Conservation (phyloP, 441 rosid species). For the Arabidopsis hybrid region DNA sequence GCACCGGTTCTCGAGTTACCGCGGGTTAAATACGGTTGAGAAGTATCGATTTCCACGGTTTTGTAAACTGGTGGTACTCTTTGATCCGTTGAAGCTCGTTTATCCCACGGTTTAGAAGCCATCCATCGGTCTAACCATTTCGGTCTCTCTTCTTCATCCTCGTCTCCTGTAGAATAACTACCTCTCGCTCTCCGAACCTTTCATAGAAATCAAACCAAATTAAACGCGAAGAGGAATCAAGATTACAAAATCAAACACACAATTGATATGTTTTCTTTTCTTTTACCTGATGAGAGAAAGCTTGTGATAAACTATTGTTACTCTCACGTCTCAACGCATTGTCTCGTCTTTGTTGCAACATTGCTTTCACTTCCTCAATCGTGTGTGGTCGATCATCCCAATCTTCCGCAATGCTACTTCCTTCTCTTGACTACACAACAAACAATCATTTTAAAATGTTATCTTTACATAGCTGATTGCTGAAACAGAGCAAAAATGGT, state of each 20-base stretch:
- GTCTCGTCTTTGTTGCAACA: slow-evolving; percentile 78
- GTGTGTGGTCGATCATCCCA: slow-evolving; percentile 83
- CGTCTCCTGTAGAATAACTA: slow-evolving; percentile 68
- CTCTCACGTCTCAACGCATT: slow-evolving; percentile 66
- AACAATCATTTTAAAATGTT: neutral
- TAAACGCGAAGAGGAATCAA: neutral
- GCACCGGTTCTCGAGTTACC: slow-evolving; percentile 54
- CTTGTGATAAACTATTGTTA: slow-evolving; percentile 54
- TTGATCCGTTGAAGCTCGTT: slow-evolving; percentile 73
- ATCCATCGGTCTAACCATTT: slow-evolving; percentile 79
- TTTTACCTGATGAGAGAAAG: slow-evolving; percentile 75
- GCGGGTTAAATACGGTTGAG: slow-evolving; percentile 62
- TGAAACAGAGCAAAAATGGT: neutral
- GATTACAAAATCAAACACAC: neutral
- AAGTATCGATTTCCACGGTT: slow-evolving; percentile 85
- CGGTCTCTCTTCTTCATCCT: slow-evolving; percentile 71
- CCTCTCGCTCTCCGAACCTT: slow-evolving; percentile 65
- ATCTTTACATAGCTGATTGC: neutral
- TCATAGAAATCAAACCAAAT: neutral
- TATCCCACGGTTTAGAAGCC: slow-evolving; percentile 78
- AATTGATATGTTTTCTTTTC: neutral
- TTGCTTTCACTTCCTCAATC: slow-evolving; percentile 77
- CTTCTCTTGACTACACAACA: slow-evolving; percentile 73
- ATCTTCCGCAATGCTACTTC: slow-evolving; percentile 82
- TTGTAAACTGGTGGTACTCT: slow-evolving; percentile 61